Conservation (phyloP, 768 basidiomycete genomes). For the Trametes villosa region DNA sequence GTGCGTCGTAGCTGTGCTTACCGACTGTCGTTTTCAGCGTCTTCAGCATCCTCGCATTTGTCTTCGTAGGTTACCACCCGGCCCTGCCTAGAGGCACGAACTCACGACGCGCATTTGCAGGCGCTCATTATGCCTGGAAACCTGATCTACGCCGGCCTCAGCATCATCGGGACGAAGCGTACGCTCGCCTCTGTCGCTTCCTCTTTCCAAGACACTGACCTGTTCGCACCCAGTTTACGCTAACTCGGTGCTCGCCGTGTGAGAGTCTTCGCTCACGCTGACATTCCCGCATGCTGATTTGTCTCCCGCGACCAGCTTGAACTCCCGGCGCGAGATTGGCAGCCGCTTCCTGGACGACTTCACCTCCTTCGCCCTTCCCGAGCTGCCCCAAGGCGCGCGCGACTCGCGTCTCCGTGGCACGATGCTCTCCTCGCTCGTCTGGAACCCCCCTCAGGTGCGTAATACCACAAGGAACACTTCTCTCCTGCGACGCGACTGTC, state of each 20-base stretch:
- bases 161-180: constrained; percentile 4
- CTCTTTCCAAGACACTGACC: too few relatives aligned
- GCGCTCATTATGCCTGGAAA: constrained; percentile 2
- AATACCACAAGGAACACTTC: too few relatives aligned
- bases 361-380: neutral
- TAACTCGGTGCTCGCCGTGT: constrained; percentile 2
- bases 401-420: too few relatives aligned
- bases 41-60: neutral
- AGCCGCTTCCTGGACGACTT: neutral
- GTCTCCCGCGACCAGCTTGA: neutral
- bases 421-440: neutral
- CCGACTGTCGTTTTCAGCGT: neutral
- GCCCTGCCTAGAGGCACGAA: too few relatives aligned
- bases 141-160: constrained; percentile 5
- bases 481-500: too few relatives aligned
- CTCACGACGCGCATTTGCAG: neutral
- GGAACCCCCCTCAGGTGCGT: neutral
- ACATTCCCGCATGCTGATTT: neutral
- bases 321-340: neutral
- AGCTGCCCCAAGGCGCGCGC: neutral
- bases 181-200: neutral
- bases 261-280: neutral
- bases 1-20: neutral
- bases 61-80: neutral
- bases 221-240: neutral